Base-by-base conservation (phyloP, 2,329 filamentous ascomycete genomes). In the Tolypocladium tropicale region DNA sequence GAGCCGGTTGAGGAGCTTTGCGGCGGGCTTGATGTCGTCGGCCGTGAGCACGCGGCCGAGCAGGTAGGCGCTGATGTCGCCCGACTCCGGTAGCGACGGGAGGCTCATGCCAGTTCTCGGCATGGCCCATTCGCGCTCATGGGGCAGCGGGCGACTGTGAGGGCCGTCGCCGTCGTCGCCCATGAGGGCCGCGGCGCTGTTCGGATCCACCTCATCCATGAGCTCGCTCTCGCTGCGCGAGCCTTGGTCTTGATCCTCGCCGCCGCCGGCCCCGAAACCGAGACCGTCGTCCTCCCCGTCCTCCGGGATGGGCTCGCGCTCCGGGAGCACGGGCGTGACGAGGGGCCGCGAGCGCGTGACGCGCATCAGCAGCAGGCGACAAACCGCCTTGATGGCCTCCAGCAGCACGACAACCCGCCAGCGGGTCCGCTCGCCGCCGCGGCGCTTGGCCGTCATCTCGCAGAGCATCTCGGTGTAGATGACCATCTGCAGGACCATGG, bases 381-480 rank as follows among this genome's bases (percentile, higher is more conserved):
- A 96, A 10, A 94, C 63, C 2, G 93, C 92, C 72, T 97, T 97
- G 67, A 94, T 76, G 1, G 83, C 80, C 73, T 99, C 94, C 25
- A 99, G 77, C 4, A 95, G 68, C 12, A 97, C 85, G 6, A 97
- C 84, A 0, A 95, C 84, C 53, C 89, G 85, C 94, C 94, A 99
- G 33, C 91, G 83, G 30, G 86, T 74, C 65, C 82, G 84, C 70
- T 95, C 82, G 49, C 88, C 91, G 21, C 90, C 89, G 59, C 85
- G 85, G 52, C 93, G 82, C 72, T 95, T 95, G 32, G 92, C 92
- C 32, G 88, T 83, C 94, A 99, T 99, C 70, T 99, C 94, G 81
- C 93, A 94, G n/a, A 99, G 75, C 33, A 99, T 77, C 73, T 99
- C 90, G 0, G 92, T 96, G 68, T 97, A 97, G 63, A 94, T 89